Evolutionary conservation across 1,139 yeast genomes (phyloP).

Genomic region (Hyphopichia buzzinii): DNA sequence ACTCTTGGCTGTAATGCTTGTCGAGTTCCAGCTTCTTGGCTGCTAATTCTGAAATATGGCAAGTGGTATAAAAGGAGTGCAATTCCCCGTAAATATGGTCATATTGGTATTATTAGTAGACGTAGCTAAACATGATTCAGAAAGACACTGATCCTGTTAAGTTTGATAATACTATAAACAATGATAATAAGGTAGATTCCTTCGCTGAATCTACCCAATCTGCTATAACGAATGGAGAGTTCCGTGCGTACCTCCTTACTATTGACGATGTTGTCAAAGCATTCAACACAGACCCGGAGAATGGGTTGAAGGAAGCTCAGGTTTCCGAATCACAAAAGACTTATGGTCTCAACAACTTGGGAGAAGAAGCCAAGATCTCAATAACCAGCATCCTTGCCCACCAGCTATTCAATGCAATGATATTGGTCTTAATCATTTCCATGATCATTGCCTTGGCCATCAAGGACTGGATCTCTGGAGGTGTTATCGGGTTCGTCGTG

Average conservation of each 20-base stretch:
- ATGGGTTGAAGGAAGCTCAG: slow-evolving; percentile 42
- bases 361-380: slow-evolving; percentile 26
- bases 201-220: neutral
- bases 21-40: neutral
- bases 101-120: neutral
- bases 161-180: neutral
- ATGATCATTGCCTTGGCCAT: slow-evolving; percentile 36
- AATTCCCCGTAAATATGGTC: neutral
- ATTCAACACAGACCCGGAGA: slow-evolving; percentile 33
- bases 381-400: slow-evolving; percentile 36
- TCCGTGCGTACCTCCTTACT: slow-evolving; percentile 25
- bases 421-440: slow-evolving; percentile 33
- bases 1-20: neutral
- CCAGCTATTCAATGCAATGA: slow-evolving; percentile 40
- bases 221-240: slow-evolving; percentile 4
- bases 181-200: neutral
- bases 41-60: neutral
- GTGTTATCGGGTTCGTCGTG: slow-evolving; percentile 31
- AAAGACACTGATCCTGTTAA: neutral
- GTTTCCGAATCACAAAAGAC: slow-evolving; percentile 19
- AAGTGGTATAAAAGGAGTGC: neutral
- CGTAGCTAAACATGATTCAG: neutral
- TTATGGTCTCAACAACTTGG: slow-evolving; percentile 27
- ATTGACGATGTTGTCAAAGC: slow-evolving; percentile 23
- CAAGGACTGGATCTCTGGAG: slow-evolving; percentile 29